Evolutionary conservation across 1,284 basidiomycete species (phyloP), one percentile per base, ranked within the genome.

Genomic region (Phaffia rhodozyma): DNA sequence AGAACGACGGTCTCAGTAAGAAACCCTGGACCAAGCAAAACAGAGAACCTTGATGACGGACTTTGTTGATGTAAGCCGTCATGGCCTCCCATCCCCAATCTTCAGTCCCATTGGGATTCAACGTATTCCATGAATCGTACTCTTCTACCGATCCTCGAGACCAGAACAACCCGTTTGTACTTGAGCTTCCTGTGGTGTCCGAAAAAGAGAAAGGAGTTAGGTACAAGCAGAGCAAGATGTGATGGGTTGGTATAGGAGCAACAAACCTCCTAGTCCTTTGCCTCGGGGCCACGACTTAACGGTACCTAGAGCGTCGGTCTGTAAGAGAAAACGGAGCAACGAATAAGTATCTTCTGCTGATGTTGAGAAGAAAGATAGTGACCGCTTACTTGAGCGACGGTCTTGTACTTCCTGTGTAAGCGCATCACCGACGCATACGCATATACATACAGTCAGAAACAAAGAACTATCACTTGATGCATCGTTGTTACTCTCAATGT

Each of bases 161-260:
- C 75, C 82, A 78, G 75, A 86, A 88, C 76, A 86, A 78, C 61
- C 84, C 86, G 74, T 88, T 88, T 63, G 86, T 79, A 48, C 81
- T 71, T 27, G 58, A 59, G 25, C 43, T 50, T 25, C 32, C 47
- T 30, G 25, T 27, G 11, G 2, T 23, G 20, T 30, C 43, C 25
- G n/a, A 25, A 58, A 49, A 48, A 48, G 18, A 49, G n/a, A 7
- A 2, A 32, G 11, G 16, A 2, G 6, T 6, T 27, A 20, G 25
- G 7, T 25, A 29, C 7, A 9, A 48, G 81, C 71, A 43, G 38
- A 5, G 7, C 13, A 43, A 43, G 5, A 16, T 43, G 5, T 16
- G 38, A 16, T 16, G 38, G 16, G 16, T 43, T 16, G 13, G 2
- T 7, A 16, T 16, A 2, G 38, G 16, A 16, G 38, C 5, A 7